Evolutionary conservation across 1,139 yeast species (phyloP), one percentile per base, ranked within the genome.

Genomic region (Zhuliangozyma blackwelliae): DNA sequence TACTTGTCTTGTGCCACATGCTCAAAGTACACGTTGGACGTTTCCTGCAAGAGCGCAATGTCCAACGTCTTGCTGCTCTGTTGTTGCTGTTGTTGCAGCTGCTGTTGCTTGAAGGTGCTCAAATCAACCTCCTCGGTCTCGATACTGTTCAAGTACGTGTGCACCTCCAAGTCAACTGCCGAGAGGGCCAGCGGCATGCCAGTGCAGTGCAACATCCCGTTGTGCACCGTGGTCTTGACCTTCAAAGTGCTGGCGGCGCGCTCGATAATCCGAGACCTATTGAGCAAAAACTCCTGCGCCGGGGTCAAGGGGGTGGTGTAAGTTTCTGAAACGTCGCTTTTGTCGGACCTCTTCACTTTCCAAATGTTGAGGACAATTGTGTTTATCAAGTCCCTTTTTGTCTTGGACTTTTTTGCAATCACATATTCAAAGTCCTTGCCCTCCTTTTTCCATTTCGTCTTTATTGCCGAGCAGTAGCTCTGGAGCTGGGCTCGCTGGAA

Each of bases 241-340:
- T 39, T 32, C 12, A 27, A 29, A n/a, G 26, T 27, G 21, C 32
- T 23, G 25, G 35, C 29, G 25, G 33, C 31, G 22, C 7, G 5
- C 12, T 25, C 25, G 3, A 38, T 16, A 9, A 37, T 11, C 9
- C 12, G 16, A 1, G 45, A 37, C 27, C 37, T 31, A 5, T 33
- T 35, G 5, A 78, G 48, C 20, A 79, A 54, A 43, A 77, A 77
- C 39, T 75, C 48, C 33, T 78, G 80, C 16, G 69, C 28, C 10
- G 36, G 38, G 23, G 25, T 35, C 12, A 41, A 28, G n/a, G n/a
- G 26, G 11, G 37, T n/a, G 13, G 26, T 26, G 19, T 31, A 22
- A 6, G 16, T 70, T 5, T 61, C 52, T 23, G 69, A 56, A 21
- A 70, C 58, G 40, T 72, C 78, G 6, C 65, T 65, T 27, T 57